Evolutionary conservation across 129 eudicot species (phyloP).

Genomic region (Deinandra increscens): DNA sequence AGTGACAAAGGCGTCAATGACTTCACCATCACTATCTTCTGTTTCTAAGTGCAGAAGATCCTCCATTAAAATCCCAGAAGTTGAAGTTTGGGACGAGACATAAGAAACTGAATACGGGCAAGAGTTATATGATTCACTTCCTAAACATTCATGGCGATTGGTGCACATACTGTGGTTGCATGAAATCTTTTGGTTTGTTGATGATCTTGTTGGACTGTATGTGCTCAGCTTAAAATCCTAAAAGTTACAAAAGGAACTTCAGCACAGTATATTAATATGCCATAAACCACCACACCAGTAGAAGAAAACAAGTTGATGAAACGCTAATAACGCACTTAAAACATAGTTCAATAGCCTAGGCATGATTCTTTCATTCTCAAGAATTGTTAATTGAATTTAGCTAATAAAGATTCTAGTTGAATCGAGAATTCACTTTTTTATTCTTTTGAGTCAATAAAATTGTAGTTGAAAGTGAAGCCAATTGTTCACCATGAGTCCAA

Average conservation of each 20-base stretch:
- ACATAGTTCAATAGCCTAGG: background rate
- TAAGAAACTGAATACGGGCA: slow-evolving; percentile 90
- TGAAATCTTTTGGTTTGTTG: slow-evolving; percentile 74
- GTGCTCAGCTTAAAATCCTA: slow-evolving; percentile 90
- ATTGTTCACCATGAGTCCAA: background rate
- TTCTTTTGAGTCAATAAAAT: too few species aligned
- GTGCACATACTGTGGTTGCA: slow-evolving; percentile 68
- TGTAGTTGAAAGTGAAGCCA: too few species aligned
- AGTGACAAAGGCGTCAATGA: slow-evolving; percentile 59
- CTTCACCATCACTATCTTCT: slow-evolving; percentile 47
- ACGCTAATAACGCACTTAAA: background rate
- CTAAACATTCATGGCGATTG: slow-evolving; percentile 46
- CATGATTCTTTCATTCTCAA: background rate
- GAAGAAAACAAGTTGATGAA: background rate
- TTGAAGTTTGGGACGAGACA: slow-evolving; percentile 87
- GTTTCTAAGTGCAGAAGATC: slow-evolving; percentile 80
- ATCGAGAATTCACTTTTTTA: too few species aligned
- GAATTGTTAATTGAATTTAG: background rate
- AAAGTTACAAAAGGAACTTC: slow-evolving; percentile 12
- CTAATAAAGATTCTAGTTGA: background rate
- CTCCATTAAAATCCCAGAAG: slow-evolving; percentile 88
- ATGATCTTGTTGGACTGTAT: slow-evolving; percentile 62
- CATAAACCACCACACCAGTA: background rate
- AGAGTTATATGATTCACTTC: slow-evolving; percentile 32
- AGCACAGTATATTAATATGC: background rate